A percentile compares a stretch with the other conserved stretches of the same genome.
phyloP scores from a whole-genome alignment of 495 filamentous ascomycete genomes.

The Tuber umbilicatum region DNA sequence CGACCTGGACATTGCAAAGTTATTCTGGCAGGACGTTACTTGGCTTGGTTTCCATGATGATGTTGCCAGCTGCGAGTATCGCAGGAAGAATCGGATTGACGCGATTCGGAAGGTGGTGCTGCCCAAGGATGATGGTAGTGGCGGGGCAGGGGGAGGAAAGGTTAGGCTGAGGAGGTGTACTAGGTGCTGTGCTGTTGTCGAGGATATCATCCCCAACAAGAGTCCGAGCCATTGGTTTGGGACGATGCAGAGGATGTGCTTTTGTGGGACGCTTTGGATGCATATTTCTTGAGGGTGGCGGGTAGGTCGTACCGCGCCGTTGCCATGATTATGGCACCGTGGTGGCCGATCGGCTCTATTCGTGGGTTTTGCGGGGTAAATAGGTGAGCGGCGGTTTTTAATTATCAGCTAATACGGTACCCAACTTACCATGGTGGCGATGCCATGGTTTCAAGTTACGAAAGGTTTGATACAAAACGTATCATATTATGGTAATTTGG shows the following conservation, averaged over 20 bases:
- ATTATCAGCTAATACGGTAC: neutral
- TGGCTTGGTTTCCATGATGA: conserved; percentile 44
- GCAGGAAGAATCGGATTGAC: conserved; percentile 37
- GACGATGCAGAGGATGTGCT: conserved; percentile 43
- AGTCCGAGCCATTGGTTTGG: conserved; percentile 37
- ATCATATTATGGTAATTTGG: neutral
- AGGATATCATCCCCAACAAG: conserved; percentile 40
- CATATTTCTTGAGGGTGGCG: conserved; percentile 20
- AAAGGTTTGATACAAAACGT: neutral
- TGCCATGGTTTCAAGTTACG: neutral
- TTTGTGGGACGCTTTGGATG: conserved; percentile 45
- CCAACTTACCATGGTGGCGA: neutral
- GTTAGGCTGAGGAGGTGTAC: conserved; percentile 41
- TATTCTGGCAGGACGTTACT: conserved; percentile 43
- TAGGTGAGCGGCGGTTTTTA: neutral
- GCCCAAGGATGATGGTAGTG: conserved; percentile 19
- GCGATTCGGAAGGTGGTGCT: conserved; percentile 42
- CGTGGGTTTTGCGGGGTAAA: neutral
- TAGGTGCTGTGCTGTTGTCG: conserved; percentile 42
- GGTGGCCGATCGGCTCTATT: neutral
- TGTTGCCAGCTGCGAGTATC: conserved; percentile 27
- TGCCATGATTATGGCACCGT: neutral
- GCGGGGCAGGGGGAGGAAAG: conserved; percentile 13
- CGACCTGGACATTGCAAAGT: conserved; percentile 41
- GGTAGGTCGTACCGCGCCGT: neutral